A percentile compares a stretch with the other conserved stretches of the same genome.
These are phyloP conservation scores for Anthoceros angustus DNA, from an alignment of 225 moss, liverwort and hornwort species.

Conservation along the genomic window DNA sequence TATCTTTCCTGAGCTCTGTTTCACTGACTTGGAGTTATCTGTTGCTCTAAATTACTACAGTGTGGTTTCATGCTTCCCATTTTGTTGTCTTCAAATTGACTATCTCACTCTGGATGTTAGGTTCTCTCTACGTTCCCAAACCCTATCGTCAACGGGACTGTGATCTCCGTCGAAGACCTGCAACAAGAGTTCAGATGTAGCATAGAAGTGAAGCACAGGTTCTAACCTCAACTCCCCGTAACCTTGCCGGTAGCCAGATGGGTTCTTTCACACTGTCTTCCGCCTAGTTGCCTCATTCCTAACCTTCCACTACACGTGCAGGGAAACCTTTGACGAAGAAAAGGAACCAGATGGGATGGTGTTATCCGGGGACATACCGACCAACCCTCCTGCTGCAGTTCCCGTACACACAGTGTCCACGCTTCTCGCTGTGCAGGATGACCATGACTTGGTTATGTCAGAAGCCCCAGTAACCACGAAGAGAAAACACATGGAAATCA, in stretches of 20 bases:
- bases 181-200: conserved; percentile 91
- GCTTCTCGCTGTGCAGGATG: conserved; percentile 26
- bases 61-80: neutral
- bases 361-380: conserved; percentile 34
- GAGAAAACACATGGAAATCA: conserved; percentile 37
- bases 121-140: conserved; percentile 28
- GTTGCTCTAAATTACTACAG: neutral
- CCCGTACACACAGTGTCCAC: conserved; percentile 10
- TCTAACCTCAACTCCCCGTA: neutral
- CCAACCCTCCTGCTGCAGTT: conserved; percentile 17
- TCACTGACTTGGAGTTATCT: neutral
- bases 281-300: neutral
- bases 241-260: neutral
- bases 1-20: neutral
- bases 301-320: conserved; percentile 8
- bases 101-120: conserved; percentile 13
- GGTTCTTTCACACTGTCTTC: neutral
- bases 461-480: conserved; percentile 21
- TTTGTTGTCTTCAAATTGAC: conserved; percentile 35
- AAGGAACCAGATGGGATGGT: conserved; percentile 52
- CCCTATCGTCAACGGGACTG: conserved; percentile 59
- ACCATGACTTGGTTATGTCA: conserved; percentile 49
- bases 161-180: conserved; percentile 70
- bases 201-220: conserved; percentile 90
- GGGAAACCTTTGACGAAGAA: conserved; percentile 74